Percentiles rank a stretch among this genome's conserved stretches.
phyloP scores from a whole-genome alignment of 2,329 filamentous ascomycete genomes.

The Colletotrichum scovillei region DNA sequence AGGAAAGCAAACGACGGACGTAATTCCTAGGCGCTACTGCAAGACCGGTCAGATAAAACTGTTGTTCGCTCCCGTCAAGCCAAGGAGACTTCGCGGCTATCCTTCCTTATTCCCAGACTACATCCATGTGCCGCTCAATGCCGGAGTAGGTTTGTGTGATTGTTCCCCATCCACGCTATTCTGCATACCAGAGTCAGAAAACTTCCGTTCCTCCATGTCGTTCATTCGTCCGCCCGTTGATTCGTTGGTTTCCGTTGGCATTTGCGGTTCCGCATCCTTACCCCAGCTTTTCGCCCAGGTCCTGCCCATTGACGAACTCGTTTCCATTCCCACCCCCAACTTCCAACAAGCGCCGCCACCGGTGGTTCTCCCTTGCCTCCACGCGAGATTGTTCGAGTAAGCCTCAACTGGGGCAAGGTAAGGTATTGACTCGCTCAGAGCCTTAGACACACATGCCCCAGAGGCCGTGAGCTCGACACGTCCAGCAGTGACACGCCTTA shows the following conservation, averaged over 20 bases:
- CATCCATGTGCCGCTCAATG: not conserved
- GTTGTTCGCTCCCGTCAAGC: not conserved
- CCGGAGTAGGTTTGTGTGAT: not conserved
- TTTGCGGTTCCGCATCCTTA: not conserved
- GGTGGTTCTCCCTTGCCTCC: not conserved
- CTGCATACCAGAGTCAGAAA: not conserved
- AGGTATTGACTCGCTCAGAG: not conserved
- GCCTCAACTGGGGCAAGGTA: slow-evolving; percentile 1
- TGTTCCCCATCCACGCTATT: not conserved
- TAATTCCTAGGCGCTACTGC: not conserved
- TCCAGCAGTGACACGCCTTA: not conserved
- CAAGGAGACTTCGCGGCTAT: not conserved
- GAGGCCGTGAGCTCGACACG: no score
- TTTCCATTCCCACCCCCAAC: no score
- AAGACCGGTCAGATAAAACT: not conserved
- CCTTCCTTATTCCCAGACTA: not conserved
- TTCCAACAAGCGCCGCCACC: not conserved
- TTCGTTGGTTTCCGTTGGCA: not conserved
- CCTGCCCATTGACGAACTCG: not conserved
- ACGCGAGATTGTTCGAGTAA: slow-evolving; percentile 8
- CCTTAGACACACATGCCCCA: not conserved
- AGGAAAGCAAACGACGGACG: not conserved
- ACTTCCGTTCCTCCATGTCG: not conserved
- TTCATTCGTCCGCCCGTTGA: not conserved
- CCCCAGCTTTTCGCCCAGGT: not conserved